A percentile compares a stretch with the other conserved stretches of the same genome.
Conservation (phyloP, 805 yeast species). For the Vanderwaltozyma polyspora region DNA sequence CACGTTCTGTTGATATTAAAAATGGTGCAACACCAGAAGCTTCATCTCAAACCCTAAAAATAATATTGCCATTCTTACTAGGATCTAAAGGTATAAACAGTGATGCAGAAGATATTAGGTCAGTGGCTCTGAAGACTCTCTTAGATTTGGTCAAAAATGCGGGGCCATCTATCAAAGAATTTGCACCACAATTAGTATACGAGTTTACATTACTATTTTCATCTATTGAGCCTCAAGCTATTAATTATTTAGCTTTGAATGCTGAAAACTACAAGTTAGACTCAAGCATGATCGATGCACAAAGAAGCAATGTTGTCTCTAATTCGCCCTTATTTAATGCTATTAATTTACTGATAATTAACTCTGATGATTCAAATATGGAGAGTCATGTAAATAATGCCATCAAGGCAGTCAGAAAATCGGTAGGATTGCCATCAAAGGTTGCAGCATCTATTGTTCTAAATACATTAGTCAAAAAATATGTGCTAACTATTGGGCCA, state of each 20-base stretch:
- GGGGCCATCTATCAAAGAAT: constrained; percentile 50
- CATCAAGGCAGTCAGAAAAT: constrained; percentile 45
- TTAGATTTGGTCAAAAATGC: constrained; percentile 56
- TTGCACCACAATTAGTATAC: constrained; percentile 55
- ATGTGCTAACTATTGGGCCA: constrained; percentile 33
- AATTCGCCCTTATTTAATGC: constrained; percentile 85
- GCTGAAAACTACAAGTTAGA: constrained; percentile 79
- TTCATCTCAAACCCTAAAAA: constrained; percentile 38
- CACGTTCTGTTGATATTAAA: constrained; percentile 41
- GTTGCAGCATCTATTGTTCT: constrained; percentile 71
- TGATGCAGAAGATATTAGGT: constrained; percentile 75
- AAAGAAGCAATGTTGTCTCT: constrained; percentile 60
- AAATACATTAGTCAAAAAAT: constrained; percentile 50
- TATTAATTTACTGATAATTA: constrained; percentile 58
- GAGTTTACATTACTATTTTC: constrained; percentile 68
- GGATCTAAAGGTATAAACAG: constrained; percentile 72
- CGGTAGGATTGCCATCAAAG: constrained; percentile 87
- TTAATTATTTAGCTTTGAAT: constrained; percentile 75
- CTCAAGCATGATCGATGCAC: constrained; percentile 62
- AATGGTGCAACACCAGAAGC: constrained; percentile 30
- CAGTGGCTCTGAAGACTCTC: constrained; percentile 66
- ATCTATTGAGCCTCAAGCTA: constrained; percentile 80
- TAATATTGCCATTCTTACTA: constrained; percentile 65
- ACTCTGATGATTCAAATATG: constrained; percentile 34
- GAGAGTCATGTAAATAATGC: constrained; percentile 38